A percentile compares a stretch with the other conserved stretches of the same genome.
Conservation (phyloP, 2,329 filamentous ascomycete genomes). For the Xylariaceae sp. region DNA sequence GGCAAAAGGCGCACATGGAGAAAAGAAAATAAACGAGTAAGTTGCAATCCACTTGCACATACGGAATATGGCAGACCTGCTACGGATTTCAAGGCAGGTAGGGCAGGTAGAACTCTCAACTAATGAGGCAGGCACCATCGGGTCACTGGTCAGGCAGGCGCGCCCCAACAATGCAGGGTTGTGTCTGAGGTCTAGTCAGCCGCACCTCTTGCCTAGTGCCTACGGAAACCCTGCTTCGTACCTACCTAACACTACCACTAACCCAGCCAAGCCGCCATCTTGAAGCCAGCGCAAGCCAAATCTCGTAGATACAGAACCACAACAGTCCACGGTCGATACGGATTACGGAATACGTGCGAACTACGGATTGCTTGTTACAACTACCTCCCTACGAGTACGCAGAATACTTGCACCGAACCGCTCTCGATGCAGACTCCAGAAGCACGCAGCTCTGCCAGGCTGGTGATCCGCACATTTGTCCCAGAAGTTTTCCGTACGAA, state of each 20-base stretch:
- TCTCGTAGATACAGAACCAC: background rate
- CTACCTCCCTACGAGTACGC: too few species aligned
- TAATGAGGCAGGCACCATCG: background rate
- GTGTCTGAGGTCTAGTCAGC: background rate
- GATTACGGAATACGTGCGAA: too few species aligned
- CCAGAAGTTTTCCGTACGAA: background rate
- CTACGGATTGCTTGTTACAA: too few species aligned
- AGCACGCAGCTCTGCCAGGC: background rate
- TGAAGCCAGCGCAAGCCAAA: background rate
- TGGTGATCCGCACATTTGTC: background rate
- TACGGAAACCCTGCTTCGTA: background rate
- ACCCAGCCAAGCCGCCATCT: background rate
- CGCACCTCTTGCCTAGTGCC: background rate
- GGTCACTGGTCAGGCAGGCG: too few species aligned
- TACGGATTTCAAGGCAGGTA: background rate
- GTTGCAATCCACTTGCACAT: too few species aligned
- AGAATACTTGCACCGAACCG: background rate
- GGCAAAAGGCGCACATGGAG: background rate
- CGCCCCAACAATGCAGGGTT: too few species aligned
- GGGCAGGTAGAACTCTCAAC: background rate
- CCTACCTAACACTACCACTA: background rate
- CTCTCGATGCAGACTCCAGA: background rate
- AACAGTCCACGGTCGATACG: background rate
- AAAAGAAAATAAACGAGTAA: background rate
- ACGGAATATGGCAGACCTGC: too few species aligned